Conservation (phyloP, 495 filamentous ascomycete genomes). For the Parmelia sp. region DNA sequence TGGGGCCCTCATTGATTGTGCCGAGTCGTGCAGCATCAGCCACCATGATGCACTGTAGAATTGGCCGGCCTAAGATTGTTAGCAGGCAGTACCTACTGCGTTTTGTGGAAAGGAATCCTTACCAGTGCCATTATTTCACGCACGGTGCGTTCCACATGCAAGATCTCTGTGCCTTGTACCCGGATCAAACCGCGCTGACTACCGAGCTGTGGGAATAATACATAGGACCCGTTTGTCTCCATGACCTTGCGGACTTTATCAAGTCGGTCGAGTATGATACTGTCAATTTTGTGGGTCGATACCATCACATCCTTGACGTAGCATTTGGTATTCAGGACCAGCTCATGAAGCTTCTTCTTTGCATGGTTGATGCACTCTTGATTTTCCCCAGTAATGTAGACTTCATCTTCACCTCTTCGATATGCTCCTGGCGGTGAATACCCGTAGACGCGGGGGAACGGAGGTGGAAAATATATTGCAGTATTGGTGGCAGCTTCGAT, state of each 20-base stretch:
- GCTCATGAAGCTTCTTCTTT: conserved; percentile 79
- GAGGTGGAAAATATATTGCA: conserved; percentile 94
- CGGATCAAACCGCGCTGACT: conserved; percentile 72
- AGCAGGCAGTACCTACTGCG: conserved; percentile 24
- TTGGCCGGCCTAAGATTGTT: conserved; percentile 67
- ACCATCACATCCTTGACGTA: conserved; percentile 88
- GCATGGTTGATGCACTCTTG: conserved; percentile 73
- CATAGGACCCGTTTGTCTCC: conserved; percentile 89
- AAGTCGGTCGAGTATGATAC: conserved; percentile 79
- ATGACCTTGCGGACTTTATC: conserved; percentile 98
- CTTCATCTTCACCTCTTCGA: conserved; percentile 75
- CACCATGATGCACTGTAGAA: conserved; percentile 98
- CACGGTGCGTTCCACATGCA: conserved; percentile 89
- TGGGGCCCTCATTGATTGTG: conserved; percentile 58
- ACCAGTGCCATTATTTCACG: conserved; percentile 91
- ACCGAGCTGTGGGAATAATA: conserved; percentile 80
- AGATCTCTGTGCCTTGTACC: conserved; percentile 84
- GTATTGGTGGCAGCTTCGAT: conserved; percentile 92
- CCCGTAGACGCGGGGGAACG: conserved; percentile 81
- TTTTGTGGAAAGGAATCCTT: conserved; percentile 29
- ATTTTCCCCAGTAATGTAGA: conserved; percentile 87
- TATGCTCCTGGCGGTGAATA: conserved; percentile 76
- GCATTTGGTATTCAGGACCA: conserved; percentile 70
- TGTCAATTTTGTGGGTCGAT: conserved; percentile 84
- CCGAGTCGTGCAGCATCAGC: conserved; percentile 70